Base-by-base conservation (phyloP, 345 rosid species). In the Aquilaria malaccensis region DNA sequence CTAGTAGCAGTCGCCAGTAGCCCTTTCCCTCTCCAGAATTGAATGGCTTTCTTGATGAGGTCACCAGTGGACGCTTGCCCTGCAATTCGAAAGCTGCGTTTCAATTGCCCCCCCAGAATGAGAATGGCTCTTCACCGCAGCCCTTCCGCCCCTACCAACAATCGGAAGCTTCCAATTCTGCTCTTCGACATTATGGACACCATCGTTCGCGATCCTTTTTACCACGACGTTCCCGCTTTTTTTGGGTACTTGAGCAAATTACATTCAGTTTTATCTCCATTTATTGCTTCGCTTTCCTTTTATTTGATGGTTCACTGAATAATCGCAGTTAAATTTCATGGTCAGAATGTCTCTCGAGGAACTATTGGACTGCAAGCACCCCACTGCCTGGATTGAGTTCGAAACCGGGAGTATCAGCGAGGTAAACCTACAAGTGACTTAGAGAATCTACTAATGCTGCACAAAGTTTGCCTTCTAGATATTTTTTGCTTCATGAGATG, bases 171-270 rank as follows among this genome's bases (percentile, higher is more conserved):
- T 56, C 98, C 98, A n/a, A 55, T 93, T 1, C 72, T 93, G 77
- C 94, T 93, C 52, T 89, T 93, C 63, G 97, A 89, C 74, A 80
- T 93, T 61, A 93, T 93, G 98, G 97, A 89, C 84, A 93, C 97
- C 45, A 76, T 89, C 57, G 98, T 93, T 75, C 96, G 91, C 47
- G 98, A 93, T 74, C 98, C 98, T 49, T 92, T 87, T 73, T 84
- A 83, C 78, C 80, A 84, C 11, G 95, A 93, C 53, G 69, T 93
- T 69, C 94, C 98, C 65, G 70, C 84, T 45, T 91, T 88, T 78
- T 91, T 91, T 50, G 81, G 95, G 95, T 91, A 64, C 37, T 33
- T 48, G 6, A 22, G 3, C 9, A 1, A 30, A 29, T 22, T 22
- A 32, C 30, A 13, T 22, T 13, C 49, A 52, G 10, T 43, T 22